A percentile compares a stretch with the other conserved stretches of the same genome.
These are phyloP conservation scores for Mimosa bimucronata DNA, from an alignment of 306 rosid species.

Conservation along the genomic window DNA sequence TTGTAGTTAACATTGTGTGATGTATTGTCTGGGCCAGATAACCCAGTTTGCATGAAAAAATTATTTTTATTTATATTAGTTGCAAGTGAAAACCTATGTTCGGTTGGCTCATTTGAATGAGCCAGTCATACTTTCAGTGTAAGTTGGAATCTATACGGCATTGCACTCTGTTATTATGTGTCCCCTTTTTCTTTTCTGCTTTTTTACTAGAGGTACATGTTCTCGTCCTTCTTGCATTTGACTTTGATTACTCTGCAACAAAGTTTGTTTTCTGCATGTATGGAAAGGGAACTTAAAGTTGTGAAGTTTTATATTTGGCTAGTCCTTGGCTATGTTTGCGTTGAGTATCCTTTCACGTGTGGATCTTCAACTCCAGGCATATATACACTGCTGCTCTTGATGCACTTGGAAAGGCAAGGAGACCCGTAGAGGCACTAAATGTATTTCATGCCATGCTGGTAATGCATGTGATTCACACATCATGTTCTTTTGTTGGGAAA, in stretches of 20 bases:
- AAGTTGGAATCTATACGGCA: background rate
- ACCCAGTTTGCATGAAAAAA: background rate
- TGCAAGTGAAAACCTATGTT: background rate
- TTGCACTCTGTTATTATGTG: slow-evolving; percentile 10
- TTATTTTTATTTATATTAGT: background rate
- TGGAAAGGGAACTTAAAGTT: slow-evolving; percentile 1
- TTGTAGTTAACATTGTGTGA: slow-evolving; percentile 7
- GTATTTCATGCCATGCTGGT: slow-evolving; percentile 86
- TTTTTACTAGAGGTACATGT: background rate
- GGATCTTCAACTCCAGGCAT: slow-evolving; percentile 51
- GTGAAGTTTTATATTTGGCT: slow-evolving; percentile 25
- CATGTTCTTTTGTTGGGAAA: slow-evolving; percentile 35
- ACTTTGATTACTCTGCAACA: background rate
- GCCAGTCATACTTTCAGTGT: background rate
- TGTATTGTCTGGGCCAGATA: slow-evolving; percentile 10
- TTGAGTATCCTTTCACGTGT: slow-evolving; percentile 20
- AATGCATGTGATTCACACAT: slow-evolving; percentile 28
- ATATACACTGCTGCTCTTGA: slow-evolving; percentile 84
- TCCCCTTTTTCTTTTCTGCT: background rate
- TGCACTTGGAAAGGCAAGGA: slow-evolving; percentile 89
- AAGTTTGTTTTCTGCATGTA: background rate
- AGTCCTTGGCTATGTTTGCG: slow-evolving; percentile 8
- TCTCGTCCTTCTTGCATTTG: background rate
- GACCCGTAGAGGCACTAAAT: slow-evolving; percentile 93
- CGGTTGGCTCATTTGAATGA: background rate